Base-by-base conservation (phyloP, 2,329 filamentous ascomycete species). In the Daldinia sp. region DNA sequence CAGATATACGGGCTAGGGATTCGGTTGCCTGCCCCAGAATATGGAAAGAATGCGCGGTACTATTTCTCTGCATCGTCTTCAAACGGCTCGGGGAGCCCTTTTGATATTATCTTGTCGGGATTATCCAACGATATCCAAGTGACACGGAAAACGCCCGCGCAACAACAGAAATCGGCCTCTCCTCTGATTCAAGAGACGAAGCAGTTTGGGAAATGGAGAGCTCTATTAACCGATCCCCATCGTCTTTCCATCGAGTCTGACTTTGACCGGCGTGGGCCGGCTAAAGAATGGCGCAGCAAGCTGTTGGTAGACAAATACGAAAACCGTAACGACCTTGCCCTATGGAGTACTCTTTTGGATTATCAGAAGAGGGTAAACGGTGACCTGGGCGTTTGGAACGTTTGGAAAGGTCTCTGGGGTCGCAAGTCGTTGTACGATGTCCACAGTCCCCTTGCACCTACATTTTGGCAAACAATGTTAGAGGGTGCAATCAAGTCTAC, bases 381-480 rank as follows among this genome's bases (percentile, higher is more conserved):
- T 7, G 66, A 72, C 19, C 34, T 39, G 2, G 74, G 74, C 1
- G 70, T 72, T 32, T 43, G 43, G 4, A 56, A 67, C n/a, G 61
- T 76, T 25, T 76, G 74, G 74, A 71, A 55, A 34, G 74, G 67
- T 0, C 63, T 76, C 45, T 76, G 74, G 74, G 73, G 74, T 5
- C 72, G 74, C 34, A 76, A 75, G 64, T 51, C 68, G 1, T 50
- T 76, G 17, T 70, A 73, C 29, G 66, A 72, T 50, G 66, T 72
- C 35, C 51, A 71, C 5, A 56, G 63, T 15, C 68, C 70, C 3
- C 60, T 73, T 17, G 69, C 72, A 21, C 48, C 59, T 15, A 59
- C 67, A 34, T 75, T 75, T 53, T 76, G 73, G 72, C 70, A 68
- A 37, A 68, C 71, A 34, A 68, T 81, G 4, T 62, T 79, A 15